Evolutionary conservation across 495 filamentous ascomycete species (phyloP).

Genomic region (Penicillium mononematosum): DNA sequence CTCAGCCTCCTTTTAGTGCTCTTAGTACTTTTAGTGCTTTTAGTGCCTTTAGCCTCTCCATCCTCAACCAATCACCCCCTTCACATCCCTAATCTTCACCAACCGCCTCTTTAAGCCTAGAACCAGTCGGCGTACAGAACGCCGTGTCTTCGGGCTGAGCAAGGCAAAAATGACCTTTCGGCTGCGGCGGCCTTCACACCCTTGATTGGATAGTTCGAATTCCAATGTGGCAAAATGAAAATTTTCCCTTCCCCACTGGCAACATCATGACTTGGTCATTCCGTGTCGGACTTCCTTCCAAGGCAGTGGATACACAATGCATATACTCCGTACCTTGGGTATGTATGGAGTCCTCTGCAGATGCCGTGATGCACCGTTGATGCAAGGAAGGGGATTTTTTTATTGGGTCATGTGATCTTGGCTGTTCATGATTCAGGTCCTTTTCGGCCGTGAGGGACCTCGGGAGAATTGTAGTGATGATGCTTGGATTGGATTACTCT

Average conservation of each 20-base stretch:
- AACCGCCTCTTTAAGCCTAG: background rate
- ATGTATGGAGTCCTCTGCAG: background rate
- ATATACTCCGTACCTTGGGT: background rate
- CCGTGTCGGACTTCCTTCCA: background rate
- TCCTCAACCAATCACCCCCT: background rate
- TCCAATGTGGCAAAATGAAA: background rate
- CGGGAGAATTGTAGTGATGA: background rate
- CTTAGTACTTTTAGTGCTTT: background rate
- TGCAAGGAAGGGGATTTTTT: background rate
- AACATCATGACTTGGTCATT: conserved; percentile 1
- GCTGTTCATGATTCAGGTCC: background rate
- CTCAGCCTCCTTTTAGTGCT: background rate
- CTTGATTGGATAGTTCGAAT: conserved; percentile 15
- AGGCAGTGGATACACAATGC: background rate
- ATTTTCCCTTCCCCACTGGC: background rate
- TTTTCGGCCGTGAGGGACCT: background rate
- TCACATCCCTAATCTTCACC: conserved; percentile 5
- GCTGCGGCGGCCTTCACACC: background rate
- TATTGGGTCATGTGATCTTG: background rate
- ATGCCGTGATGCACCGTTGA: background rate
- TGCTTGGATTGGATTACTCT: background rate
- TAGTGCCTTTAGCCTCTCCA: background rate
- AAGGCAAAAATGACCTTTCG: background rate
- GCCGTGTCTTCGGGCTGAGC: conserved; percentile 17
- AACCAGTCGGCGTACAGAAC: conserved; percentile 27